Evolutionary conservation across 139 green algal genomes (phyloP).

Genomic region (Deuterostichococcus epilithicus): DNA sequence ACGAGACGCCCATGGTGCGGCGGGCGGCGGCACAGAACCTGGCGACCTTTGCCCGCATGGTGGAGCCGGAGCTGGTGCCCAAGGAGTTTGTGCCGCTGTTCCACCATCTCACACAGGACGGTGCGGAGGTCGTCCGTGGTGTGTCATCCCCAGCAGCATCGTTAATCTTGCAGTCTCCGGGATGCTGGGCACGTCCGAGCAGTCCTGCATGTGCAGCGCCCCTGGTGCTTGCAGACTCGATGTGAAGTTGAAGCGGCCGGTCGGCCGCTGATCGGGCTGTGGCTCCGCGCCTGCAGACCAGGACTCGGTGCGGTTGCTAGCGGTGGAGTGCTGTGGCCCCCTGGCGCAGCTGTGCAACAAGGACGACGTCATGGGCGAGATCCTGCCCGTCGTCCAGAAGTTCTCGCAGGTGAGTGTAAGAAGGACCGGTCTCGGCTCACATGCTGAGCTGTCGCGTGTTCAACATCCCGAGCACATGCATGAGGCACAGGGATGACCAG

Average conservation of each 20-base stretch:
- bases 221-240: conserved; percentile 3
- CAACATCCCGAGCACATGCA: not conserved
- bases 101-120: conserved; percentile 82
- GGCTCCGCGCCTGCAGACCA: conserved; percentile 87
- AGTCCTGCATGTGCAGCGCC: not conserved
- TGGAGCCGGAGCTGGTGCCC: conserved; percentile 74
- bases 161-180: conserved; percentile 6
- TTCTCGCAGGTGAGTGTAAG: conserved; percentile 67
- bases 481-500: not conserved
- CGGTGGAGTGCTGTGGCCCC: conserved; percentile 84
- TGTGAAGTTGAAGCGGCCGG: too few relatives aligned
- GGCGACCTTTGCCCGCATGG: conserved; percentile 71
- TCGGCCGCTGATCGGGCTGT: too few relatives aligned
- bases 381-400: conserved; percentile 87
- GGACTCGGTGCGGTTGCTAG: conserved; percentile 94
- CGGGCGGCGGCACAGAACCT: conserved; percentile 75
- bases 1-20: conserved; percentile 99
- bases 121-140: conserved; percentile 47
- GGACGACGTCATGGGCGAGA: conserved; percentile 59
- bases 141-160: too few relatives aligned
- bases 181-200: too few relatives aligned
- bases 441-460: not conserved
- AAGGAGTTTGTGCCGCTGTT: conserved; percentile 88
- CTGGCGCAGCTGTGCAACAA: conserved; percentile 73
- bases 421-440: too few relatives aligned